phyloP scores from a whole-genome alignment of 495 filamentous ascomycete genomes.

The Wilcoxina mikolae region DNA sequence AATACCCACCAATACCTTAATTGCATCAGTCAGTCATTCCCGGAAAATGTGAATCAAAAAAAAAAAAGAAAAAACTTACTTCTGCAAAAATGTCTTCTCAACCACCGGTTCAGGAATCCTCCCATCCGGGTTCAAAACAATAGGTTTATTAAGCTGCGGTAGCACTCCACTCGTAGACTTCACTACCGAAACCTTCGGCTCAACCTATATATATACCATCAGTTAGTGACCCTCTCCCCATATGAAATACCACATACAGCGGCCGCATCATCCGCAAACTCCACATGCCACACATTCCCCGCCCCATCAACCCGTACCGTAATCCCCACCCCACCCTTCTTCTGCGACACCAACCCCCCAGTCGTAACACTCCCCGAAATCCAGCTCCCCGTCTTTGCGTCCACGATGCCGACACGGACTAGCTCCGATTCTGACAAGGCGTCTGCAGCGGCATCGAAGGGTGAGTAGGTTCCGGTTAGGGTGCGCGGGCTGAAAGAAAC shows the following conservation, averaged over 20 bases:
- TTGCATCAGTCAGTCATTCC: neutral
- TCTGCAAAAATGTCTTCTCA: conserved; percentile 58
- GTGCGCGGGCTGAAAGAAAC: conserved; percentile 56
- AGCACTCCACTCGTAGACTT: conserved; percentile 36
- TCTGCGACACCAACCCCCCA: neutral
- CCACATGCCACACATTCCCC: neutral
- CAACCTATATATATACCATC: neutral
- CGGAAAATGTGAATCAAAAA: neutral
- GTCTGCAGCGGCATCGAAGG: conserved; percentile 67
- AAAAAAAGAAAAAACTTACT: conserved; percentile 35
- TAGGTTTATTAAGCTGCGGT: conserved; percentile 48
- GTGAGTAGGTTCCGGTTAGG: conserved; percentile 53
- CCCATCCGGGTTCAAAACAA: conserved; percentile 48
- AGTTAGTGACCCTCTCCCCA: no score
- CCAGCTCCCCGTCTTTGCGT: no score
- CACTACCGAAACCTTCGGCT: conserved; percentile 38
- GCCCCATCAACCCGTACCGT: neutral
- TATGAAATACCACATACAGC: no score
- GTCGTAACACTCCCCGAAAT: no score
- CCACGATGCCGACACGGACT: neutral
- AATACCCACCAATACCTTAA: conserved; percentile 3
- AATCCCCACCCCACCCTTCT: neutral
- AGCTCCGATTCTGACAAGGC: neutral
- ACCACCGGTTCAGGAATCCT: conserved; percentile 36
- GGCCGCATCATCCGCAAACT: neutral